A percentile compares a stretch with the other conserved stretches of the same genome.
Conservation (phyloP, 805 yeast genomes). For the Zygosaccharomyces kombuchaensis region DNA sequence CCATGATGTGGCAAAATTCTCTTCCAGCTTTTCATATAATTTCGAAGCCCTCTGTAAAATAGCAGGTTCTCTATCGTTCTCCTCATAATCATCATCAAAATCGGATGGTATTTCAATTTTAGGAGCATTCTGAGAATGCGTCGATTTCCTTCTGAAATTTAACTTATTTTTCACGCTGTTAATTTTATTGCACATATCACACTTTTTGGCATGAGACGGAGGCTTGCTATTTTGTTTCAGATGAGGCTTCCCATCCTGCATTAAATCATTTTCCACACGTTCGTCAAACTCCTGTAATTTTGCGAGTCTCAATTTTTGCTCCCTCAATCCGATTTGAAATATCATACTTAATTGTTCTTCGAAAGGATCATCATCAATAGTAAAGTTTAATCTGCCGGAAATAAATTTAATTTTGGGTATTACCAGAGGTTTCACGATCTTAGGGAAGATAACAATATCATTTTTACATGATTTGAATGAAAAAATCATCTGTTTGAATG, state of each 20-base stretch:
- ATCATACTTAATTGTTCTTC: conserved; percentile 67
- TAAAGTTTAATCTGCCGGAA: conserved; percentile 53
- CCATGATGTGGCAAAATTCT: conserved; percentile 64
- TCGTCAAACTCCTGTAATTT: conserved; percentile 43
- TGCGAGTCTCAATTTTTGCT: conserved; percentile 57
- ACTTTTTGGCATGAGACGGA: conserved; percentile 1
- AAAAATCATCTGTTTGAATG: conserved; percentile 54
- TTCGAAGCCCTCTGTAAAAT: conserved; percentile 1
- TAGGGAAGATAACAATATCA: conserved; percentile 38
- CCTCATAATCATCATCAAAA: not conserved
- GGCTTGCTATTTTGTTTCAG: conserved; percentile 2
- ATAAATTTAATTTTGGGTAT: conserved; percentile 57
- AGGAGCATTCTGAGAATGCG: not conserved
- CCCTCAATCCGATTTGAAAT: conserved; percentile 60
- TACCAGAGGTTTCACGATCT: conserved; percentile 37
- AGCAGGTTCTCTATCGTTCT: not conserved
- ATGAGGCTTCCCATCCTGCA: conserved; percentile 3
- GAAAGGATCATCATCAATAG: conserved; percentile 86
- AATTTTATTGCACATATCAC: conserved; percentile 9
- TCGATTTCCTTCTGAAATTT: conserved; percentile 4
- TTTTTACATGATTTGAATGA: conserved; percentile 43
- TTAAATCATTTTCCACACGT: conserved; percentile 15
- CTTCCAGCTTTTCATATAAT: conserved; percentile 35
- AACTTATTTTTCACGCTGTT: conserved; percentile 8
- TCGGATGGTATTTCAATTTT: not conserved